Percentiles rank a stretch among this genome's conserved stretches.
phyloP scores from a whole-genome alignment of 208 protist species.

The Leishmania lainsoni region DNA sequence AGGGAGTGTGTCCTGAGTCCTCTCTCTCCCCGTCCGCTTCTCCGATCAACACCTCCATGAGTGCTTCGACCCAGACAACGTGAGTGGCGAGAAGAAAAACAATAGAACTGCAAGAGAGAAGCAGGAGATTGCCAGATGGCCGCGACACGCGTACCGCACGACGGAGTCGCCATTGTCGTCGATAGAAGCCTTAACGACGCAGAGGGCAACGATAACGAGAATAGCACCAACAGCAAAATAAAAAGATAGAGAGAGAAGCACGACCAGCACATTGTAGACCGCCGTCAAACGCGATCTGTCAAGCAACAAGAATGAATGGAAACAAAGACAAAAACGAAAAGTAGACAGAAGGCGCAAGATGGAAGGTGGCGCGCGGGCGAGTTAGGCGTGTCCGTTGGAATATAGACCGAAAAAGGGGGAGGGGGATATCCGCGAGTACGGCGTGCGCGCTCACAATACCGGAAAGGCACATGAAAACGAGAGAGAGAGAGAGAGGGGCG shows the following conservation, averaged over 20 bases:
- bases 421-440: neutral
- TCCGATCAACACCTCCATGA: neutral
- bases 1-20: neutral
- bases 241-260: too few species aligned
- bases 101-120: neutral
- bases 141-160: neutral
- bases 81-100: neutral
- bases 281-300: too few species aligned
- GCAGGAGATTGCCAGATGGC: neutral
- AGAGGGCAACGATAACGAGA: neutral
- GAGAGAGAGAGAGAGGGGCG: too few species aligned
- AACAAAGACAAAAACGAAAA: neutral
- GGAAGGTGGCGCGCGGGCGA: neutral
- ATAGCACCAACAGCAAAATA: neutral
- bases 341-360: neutral
- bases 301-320: neutral
- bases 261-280: too few species aligned
- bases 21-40: neutral
- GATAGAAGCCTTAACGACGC: neutral
- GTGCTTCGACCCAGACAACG: neutral
- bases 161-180: neutral
- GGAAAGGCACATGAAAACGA: neutral
- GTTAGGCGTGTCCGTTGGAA: neutral
- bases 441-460: neutral
- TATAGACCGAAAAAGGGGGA: neutral